phyloP scores from a whole-genome alignment of 768 basidiomycete genomes.

The Leucocoprinus sp. region DNA sequence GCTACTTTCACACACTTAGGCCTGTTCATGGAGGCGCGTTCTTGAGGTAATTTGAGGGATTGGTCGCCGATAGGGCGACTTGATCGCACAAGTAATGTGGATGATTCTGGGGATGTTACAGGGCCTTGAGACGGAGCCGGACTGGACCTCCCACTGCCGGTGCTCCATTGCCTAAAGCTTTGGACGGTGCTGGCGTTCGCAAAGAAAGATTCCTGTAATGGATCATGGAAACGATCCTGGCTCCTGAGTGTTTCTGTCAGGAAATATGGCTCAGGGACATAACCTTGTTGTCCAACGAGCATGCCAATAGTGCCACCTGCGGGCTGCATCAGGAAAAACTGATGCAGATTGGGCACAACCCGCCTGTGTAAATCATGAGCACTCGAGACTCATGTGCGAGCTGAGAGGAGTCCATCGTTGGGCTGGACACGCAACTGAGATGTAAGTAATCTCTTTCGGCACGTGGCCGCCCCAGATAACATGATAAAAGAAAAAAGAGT shows the following conservation, averaged over 20 bases:
- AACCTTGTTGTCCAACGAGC: slow-evolving; percentile 69
- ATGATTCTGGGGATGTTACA: slow-evolving; percentile 22
- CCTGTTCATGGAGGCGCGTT: slow-evolving; percentile 18
- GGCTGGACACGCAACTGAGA: neutral
- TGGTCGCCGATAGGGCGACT: slow-evolving; percentile 54
- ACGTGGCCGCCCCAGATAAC: slow-evolving; percentile 2
- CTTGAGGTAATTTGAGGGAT: slow-evolving; percentile 25
- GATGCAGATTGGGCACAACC: slow-evolving; percentile 1
- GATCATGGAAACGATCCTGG: slow-evolving; percentile 89
- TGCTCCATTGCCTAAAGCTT: slow-evolving; percentile 72
- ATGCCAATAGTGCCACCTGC: slow-evolving; percentile 81
- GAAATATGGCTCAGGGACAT: slow-evolving; percentile 82
- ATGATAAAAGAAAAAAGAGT: slow-evolving; percentile 12
- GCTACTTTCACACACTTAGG: slow-evolving; percentile 42
- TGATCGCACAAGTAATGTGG: slow-evolving; percentile 55
- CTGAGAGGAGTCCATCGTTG: slow-evolving; percentile 41
- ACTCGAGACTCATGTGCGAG: slow-evolving; percentile 65
- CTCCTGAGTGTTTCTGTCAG: slow-evolving; percentile 76
- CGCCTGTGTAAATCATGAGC: slow-evolving; percentile 80
- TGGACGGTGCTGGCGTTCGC: slow-evolving; percentile 73
- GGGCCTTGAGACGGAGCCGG: slow-evolving; percentile 25
- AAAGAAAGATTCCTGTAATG: slow-evolving; percentile 77
- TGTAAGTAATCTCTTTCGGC: neutral
- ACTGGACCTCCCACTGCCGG: slow-evolving; percentile 48
- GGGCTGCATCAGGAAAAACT: neutral